phyloP scores from a whole-genome alignment of 1,284 basidiomycete species.

The Irpex sp. region DNA sequence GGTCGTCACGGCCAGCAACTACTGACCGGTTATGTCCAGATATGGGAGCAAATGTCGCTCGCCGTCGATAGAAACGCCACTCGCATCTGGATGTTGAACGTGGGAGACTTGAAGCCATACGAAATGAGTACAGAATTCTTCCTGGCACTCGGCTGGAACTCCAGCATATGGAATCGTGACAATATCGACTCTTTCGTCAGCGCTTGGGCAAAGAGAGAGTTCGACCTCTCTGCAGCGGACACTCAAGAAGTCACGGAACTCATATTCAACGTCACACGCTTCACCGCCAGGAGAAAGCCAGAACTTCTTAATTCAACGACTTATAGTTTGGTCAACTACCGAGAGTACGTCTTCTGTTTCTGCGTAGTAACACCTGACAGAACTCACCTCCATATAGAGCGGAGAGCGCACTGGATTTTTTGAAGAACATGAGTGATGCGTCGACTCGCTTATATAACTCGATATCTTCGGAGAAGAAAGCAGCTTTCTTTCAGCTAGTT shows the following conservation, averaged over 20 bases:
- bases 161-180: constrained; percentile 45
- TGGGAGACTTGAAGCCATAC: constrained; percentile 72
- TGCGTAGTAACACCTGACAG: neutral
- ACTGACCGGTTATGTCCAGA: constrained; percentile 18
- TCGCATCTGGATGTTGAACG: constrained; percentile 58
- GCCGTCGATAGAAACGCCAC: constrained; percentile 54
- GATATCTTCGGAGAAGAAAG: constrained; percentile 40
- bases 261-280: constrained; percentile 55
- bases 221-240: constrained; percentile 40
- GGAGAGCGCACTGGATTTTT: constrained; percentile 47
- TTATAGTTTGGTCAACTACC: constrained; percentile 60
- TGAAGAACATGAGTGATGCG: constrained; percentile 43
- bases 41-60: constrained; percentile 59
- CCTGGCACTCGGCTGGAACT: constrained; percentile 60
- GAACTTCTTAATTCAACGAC: constrained; percentile 63
- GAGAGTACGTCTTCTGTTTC: constrained; percentile 48
- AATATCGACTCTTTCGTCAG: constrained; percentile 53
- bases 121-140: constrained; percentile 72
- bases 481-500: constrained; percentile 67
- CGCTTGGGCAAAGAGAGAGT: constrained; percentile 63
- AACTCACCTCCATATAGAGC: constrained; percentile 35
- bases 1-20: neutral
- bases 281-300: constrained; percentile 62
- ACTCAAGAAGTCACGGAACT: constrained; percentile 45
- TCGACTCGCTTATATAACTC: constrained; percentile 56